These are phyloP conservation scores for Saccharomycopsis babjevae DNA, from an alignment of 805 yeast species.

Conservation along the genomic window DNA sequence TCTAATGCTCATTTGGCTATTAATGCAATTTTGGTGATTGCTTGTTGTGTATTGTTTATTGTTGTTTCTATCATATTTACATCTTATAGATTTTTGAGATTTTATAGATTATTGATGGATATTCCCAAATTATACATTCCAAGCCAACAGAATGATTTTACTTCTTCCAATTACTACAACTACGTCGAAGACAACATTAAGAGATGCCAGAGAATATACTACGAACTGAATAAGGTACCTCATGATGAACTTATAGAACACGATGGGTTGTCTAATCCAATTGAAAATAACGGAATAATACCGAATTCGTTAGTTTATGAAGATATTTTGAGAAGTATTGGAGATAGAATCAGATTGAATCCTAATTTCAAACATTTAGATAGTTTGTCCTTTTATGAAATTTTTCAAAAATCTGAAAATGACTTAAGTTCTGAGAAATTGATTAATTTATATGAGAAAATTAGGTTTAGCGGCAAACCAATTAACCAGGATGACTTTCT, in stretches of 20 bases:
- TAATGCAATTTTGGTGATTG: constrained; percentile 14
- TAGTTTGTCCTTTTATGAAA: constrained; percentile 9
- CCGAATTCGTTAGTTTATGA: constrained; percentile 17
- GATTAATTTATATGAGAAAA: constrained; percentile 10
- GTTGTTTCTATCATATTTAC: constrained; percentile 7
- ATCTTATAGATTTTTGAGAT: constrained; percentile 8
- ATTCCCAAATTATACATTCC: constrained; percentile 17
- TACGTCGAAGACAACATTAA: constrained; percentile 10
- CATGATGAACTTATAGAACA: constrained; percentile 9
- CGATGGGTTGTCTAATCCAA: constrained; percentile 14
- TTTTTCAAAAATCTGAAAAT: constrained; percentile 1
- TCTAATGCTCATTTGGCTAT: constrained; percentile 11
- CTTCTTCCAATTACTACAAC: neutral
- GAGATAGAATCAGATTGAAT: constrained; percentile 5
- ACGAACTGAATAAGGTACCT: neutral
- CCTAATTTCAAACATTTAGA: neutral
- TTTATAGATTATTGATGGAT: constrained; percentile 9
- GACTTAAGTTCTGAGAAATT: constrained; percentile 1
- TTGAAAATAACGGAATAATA: constrained; percentile 8
- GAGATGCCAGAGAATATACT: constrained; percentile 13
- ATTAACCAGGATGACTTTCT: constrained; percentile 15
- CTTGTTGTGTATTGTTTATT: constrained; percentile 14
- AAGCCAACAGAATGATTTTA: constrained; percentile 13
- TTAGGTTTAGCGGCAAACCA: constrained; percentile 13
- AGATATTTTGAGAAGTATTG: constrained; percentile 15